These are phyloP conservation scores for Gastrodia elata DNA, from an alignment of 106 monocot species.

Conservation along the genomic window DNA sequence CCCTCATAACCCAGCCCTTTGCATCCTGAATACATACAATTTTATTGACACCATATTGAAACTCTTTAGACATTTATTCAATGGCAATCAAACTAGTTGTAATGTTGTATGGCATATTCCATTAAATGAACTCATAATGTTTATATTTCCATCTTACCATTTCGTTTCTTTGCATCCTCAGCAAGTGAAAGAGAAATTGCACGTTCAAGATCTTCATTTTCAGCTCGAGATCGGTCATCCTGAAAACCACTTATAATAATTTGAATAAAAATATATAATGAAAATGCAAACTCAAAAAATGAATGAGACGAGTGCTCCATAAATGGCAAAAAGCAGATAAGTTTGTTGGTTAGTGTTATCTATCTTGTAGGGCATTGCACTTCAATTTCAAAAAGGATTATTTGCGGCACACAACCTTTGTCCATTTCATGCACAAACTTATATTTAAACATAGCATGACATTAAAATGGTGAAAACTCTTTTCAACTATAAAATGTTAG, in stretches of 20 bases:
- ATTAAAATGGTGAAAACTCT: background rate
- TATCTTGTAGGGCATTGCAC: background rate
- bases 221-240: constrained; percentile 60
- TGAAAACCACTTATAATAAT: constrained; percentile 17
- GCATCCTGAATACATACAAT: constrained; percentile 15
- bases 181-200: constrained; percentile 85
- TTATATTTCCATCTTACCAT: constrained; percentile 25
- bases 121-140: background rate
- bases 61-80: background rate
- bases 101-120: background rate
- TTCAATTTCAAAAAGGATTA: background rate
- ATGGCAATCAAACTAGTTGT: background rate
- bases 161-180: constrained; percentile 54
- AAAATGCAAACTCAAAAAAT: background rate
- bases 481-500: background rate
- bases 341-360: background rate
- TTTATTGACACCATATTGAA: background rate
- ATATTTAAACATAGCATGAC: background rate
- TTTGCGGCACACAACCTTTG: background rate
- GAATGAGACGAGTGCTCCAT: background rate
- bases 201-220: constrained; percentile 81
- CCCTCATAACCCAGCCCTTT: constrained; percentile 37
- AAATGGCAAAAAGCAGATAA: background rate
- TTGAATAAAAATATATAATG: background rate
- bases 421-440: background rate